Evolutionary conservation across 2,329 filamentous ascomycete genomes (phyloP).

Genomic region (Botrytis byssoidea): DNA sequence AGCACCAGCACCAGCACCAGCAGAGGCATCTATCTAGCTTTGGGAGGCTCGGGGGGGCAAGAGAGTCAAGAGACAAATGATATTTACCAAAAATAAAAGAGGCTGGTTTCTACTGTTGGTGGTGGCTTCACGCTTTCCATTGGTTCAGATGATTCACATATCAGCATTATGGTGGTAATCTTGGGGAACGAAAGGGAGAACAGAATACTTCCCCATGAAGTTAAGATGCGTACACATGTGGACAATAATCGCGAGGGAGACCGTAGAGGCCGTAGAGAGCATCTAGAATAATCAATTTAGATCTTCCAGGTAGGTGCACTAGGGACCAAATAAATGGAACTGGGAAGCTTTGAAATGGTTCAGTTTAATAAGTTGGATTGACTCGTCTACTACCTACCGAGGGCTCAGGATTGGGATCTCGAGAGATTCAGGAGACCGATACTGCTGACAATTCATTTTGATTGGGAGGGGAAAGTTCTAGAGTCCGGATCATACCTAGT

Average conservation of each 20-base stretch:
- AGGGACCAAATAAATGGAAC: background rate
- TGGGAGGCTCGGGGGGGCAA: background rate
- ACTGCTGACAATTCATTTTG: conserved; percentile 4
- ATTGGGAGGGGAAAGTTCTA: conserved; percentile 15
- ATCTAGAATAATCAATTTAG: background rate
- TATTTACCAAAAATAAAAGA: background rate
- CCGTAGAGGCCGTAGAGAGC: background rate
- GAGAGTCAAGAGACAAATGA: background rate
- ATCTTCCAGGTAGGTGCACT: background rate
- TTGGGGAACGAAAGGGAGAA: background rate
- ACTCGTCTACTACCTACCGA: background rate
- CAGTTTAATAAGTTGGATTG: conserved; percentile 1
- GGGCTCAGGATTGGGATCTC: too few relatives aligned
- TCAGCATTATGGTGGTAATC: background rate
- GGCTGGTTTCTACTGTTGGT: background rate
- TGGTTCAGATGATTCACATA: background rate
- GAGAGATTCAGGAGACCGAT: background rate
- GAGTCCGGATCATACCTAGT: background rate
- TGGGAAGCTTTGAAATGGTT: background rate
- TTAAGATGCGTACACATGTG: background rate
- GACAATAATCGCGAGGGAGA: background rate
- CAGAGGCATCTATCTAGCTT: background rate
- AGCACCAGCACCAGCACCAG: background rate
- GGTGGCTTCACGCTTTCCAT: background rate
- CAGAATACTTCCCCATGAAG: background rate